phyloP scores from a whole-genome alignment of 2,329 filamentous ascomycete genomes.

The Colletotrichum cuscutae region DNA sequence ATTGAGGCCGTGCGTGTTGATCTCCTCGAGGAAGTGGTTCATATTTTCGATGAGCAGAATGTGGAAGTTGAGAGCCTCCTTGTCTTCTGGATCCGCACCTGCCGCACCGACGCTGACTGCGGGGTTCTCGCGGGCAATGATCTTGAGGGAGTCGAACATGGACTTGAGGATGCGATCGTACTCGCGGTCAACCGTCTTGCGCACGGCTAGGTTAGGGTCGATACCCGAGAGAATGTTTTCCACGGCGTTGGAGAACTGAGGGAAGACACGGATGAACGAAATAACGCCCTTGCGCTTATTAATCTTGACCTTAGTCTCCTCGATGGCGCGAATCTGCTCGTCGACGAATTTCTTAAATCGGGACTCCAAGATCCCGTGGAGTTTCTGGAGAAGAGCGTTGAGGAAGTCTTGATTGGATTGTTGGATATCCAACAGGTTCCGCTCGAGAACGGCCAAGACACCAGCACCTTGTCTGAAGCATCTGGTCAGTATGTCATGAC shows the following conservation, averaged over 20 bases:
- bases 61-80: conserved; percentile 96
- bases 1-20: conserved; percentile 78
- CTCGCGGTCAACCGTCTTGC: conserved; percentile 83
- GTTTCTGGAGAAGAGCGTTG: conserved; percentile 79
- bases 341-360: conserved; percentile 92
- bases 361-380: conserved; percentile 78
- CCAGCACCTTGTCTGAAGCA: conserved; percentile 83
- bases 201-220: conserved; percentile 69
- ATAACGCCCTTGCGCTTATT: conserved; percentile 99
- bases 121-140: conserved; percentile 83
- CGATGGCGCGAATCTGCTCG: conserved; percentile 93
- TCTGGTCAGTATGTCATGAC: conserved; percentile 30
- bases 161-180: conserved; percentile 90
- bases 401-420: conserved; percentile 96
- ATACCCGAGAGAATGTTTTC: conserved; percentile 81
- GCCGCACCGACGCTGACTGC: conserved; percentile 55
- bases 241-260: conserved; percentile 82
- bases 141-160: conserved; percentile 97
- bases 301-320: conserved; percentile 98
- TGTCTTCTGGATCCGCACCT: conserved; percentile 78
- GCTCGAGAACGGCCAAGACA: conserved; percentile 82
- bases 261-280: conserved; percentile 93
- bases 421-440: conserved; percentile 80
- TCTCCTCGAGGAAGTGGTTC: conserved; percentile 96
- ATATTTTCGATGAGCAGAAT: conserved; percentile 98